These are phyloP conservation scores for Dictyophora rubrovolvata DNA, from an alignment of 768 basidiomycete species.

Conservation along the genomic window DNA sequence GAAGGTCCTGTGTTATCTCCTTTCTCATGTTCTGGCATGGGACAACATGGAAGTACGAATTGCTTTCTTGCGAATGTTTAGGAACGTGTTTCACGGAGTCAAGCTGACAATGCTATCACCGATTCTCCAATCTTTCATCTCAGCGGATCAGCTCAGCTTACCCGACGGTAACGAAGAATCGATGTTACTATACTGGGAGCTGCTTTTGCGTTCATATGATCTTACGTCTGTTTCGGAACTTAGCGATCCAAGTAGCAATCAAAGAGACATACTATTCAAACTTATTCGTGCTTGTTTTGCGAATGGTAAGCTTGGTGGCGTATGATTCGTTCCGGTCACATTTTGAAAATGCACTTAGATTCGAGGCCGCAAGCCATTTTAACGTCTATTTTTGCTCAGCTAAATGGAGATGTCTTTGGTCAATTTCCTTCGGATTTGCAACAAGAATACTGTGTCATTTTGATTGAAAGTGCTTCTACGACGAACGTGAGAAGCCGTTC, in stretches of 20 bases:
- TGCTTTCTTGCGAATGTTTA: slow-evolving; percentile 39
- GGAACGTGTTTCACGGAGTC: slow-evolving; percentile 36
- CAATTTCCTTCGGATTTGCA: slow-evolving; percentile 43
- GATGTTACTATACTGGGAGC: not conserved
- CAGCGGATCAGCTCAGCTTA: not conserved
- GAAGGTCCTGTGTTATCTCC: slow-evolving; percentile 61
- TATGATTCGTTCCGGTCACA: not conserved
- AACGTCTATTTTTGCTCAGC: slow-evolving; percentile 17
- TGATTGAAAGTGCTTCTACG: slow-evolving; percentile 45
- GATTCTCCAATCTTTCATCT: slow-evolving; percentile 30
- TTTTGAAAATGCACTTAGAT: slow-evolving; percentile 23
- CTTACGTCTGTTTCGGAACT: slow-evolving; percentile 32
- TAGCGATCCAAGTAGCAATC: slow-evolving; percentile 29
- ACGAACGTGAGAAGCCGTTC: slow-evolving; percentile 33
- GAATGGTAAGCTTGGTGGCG: slow-evolving; percentile 27
- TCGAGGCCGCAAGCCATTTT: slow-evolving; percentile 18
- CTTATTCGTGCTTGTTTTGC: slow-evolving; percentile 35
- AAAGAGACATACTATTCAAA: slow-evolving; percentile 44
- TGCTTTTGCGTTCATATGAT: slow-evolving; percentile 35
- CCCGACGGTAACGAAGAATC: not conserved
- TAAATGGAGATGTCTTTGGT: slow-evolving; percentile 49
- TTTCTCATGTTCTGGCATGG: slow-evolving; percentile 68
- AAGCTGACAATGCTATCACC: slow-evolving; percentile 51
- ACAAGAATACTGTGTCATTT: slow-evolving; percentile 39
- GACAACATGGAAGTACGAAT: slow-evolving; percentile 37